phyloP scores from a whole-genome alignment of 2,329 filamentous ascomycete species.

The Xylaria sp. region DNA sequence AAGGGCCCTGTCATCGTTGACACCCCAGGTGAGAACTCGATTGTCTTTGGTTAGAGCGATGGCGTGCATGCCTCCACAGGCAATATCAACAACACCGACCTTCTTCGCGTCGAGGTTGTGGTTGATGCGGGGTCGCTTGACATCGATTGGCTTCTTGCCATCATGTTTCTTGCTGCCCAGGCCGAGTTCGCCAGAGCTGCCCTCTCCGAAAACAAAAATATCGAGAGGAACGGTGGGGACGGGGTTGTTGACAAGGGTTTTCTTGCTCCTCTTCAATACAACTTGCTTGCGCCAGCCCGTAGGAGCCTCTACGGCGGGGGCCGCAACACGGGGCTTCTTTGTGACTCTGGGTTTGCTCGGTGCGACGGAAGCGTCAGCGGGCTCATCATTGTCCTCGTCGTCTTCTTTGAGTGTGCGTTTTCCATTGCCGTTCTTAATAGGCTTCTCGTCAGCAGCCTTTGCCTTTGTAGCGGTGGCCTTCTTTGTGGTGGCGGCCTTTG shows the following conservation, averaged over 20 bases:
- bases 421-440: slow-evolving; percentile 35
- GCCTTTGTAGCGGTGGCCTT: slow-evolving; percentile 29
- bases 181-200: slow-evolving; percentile 71
- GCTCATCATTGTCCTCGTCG: slow-evolving; percentile 35
- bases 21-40: slow-evolving; percentile 80
- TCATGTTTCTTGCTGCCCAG: slow-evolving; percentile 69
- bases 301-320: slow-evolving; percentile 17
- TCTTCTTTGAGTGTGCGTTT: slow-evolving; percentile 27
- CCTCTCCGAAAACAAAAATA: slow-evolving; percentile 69
- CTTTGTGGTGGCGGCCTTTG: slow-evolving; percentile 34
- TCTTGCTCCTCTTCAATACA: slow-evolving; percentile 28
- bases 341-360: slow-evolving; percentile 17
- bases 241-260: slow-evolving; percentile 40
- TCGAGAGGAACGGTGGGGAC: slow-evolving; percentile 45
- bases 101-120: slow-evolving; percentile 64
- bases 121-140: slow-evolving; percentile 76
- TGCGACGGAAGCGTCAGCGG: not conserved
- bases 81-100: slow-evolving; percentile 72
- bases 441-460: slow-evolving; percentile 24
- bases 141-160: slow-evolving; percentile 64
- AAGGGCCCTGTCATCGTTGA: slow-evolving; percentile 80
- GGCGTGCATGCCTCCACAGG: slow-evolving; percentile 77
- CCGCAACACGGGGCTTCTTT: slow-evolving; percentile 33
- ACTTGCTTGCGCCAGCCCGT: slow-evolving; percentile 37
- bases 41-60: slow-evolving; percentile 76